phyloP scores from a whole-genome alignment of 345 rosid species.

The Lumnitzera littorea region DNA sequence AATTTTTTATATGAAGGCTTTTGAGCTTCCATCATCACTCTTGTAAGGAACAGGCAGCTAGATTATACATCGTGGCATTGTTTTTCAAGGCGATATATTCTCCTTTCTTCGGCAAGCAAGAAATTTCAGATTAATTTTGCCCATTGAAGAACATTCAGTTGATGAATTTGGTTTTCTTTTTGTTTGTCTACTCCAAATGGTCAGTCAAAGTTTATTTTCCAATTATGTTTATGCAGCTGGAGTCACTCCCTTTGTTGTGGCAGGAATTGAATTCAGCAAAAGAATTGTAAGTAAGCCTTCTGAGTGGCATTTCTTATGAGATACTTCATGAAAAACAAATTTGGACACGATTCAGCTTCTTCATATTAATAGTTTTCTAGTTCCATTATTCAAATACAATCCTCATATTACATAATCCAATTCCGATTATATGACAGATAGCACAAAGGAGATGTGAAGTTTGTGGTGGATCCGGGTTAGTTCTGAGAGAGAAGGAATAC shows the following conservation, averaged over 20 bases:
- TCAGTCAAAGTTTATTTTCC: not conserved
- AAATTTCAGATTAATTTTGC: too few species aligned
- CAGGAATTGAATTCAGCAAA: constrained; percentile 89
- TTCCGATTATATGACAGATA: constrained; percentile 28
- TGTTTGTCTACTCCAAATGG: not conserved
- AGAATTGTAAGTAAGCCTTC: constrained; percentile 43
- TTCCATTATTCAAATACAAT: not conserved
- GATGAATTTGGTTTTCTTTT: not conserved
- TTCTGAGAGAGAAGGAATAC: constrained; percentile 43
- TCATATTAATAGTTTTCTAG: too few species aligned
- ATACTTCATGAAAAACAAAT: too few species aligned
- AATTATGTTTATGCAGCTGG: constrained; percentile 48
- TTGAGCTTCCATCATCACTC: too few species aligned
- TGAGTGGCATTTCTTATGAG: not conserved
- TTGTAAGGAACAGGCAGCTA: too few species aligned
- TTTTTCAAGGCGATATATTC: too few species aligned
- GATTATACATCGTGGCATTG: too few species aligned
- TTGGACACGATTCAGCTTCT: too few species aligned
- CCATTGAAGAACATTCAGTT: too few species aligned
- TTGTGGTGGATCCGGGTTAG: constrained; percentile 74
- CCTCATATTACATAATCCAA: not conserved
- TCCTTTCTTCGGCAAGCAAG: too few species aligned
- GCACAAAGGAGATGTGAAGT: constrained; percentile 68
- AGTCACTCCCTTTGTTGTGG: constrained; percentile 63
- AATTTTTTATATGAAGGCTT: too few species aligned